Evolutionary conservation across 2,329 filamentous ascomycete genomes (phyloP), one percentile per base, ranked within the genome.

Genomic region (Xylaria sp.): DNA sequence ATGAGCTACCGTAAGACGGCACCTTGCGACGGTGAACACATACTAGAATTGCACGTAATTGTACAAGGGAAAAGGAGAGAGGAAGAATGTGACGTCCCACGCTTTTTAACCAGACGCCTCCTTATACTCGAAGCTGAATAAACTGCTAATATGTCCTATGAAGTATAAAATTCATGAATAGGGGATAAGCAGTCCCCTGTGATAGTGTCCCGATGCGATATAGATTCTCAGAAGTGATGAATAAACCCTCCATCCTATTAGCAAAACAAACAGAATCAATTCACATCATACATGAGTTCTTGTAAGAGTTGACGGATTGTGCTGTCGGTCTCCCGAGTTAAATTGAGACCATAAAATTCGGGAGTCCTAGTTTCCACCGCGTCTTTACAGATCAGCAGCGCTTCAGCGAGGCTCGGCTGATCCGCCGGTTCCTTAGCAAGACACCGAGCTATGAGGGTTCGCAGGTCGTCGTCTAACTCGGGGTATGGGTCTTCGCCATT

Each of bases 201-300:
- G 6, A 51, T 17, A 48, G 23, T 4, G 13, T 31, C 11, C 5
- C 13, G 17, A 20, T 33, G 26, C 26, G n/a, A 46, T 17, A 23
- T 46, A n/a, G 26, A 13, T 54, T 54, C 33, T 28, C 15, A 6
- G 6, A 31, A 17, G 48, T 10, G 26, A 9, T 51, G 49, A 53
- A 33, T 53, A 3, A 15, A 7, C 15, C 15, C 13, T 49, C 49
- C 3, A 33, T 33, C 31, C 15, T 7, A 53, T 7, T 15, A 31
- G 26, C 13, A 26, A 11, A 31, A 11, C 9, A 3, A 3, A n/a
- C 26, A 6, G 7, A 2, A 31, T 33, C 5, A 31, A 10, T 9
- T 28, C n/a, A 49, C 68, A 62, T 71, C 26, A 51, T 66, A 68
- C 11, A 70, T 2, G 9, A 42, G 4, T 42, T 33, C 23, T 38